Evolutionary conservation across 2,329 filamentous ascomycete species (phyloP).

Genomic region (Cladosporium cucumerinum): DNA sequence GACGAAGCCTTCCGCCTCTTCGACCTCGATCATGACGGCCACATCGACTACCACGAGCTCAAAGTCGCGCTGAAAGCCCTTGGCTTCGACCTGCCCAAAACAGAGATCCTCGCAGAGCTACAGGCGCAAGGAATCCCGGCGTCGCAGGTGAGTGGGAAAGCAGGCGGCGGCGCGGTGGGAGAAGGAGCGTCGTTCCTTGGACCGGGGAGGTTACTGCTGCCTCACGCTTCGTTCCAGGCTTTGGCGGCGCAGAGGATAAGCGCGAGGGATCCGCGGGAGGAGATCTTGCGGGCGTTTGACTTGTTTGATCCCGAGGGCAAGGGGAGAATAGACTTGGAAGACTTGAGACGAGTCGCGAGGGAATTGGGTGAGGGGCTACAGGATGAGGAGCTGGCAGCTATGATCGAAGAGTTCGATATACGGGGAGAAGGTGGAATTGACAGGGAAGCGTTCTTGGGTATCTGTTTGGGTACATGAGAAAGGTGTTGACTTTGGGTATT

Average conservation of each 20-base stretch:
- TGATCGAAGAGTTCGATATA: constrained; percentile 98
- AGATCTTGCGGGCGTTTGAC: constrained; percentile 85
- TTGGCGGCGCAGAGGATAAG: constrained; percentile 76
- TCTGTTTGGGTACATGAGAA: constrained; percentile 51
- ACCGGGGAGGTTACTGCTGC: constrained; percentile 65
- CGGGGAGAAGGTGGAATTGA: constrained; percentile 79
- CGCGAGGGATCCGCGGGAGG: constrained; percentile 80
- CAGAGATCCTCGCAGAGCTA: constrained; percentile 77
- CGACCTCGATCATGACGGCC: constrained; percentile 90
- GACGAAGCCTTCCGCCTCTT: constrained; percentile 94
- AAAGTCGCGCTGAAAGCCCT: constrained; percentile 94
- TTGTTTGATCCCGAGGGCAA: constrained; percentile 93
- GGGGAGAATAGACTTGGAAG: constrained; percentile 83
- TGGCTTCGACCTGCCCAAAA: constrained; percentile 85
- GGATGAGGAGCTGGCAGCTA: constrained; percentile 86
- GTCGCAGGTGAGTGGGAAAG: constrained; percentile 22
- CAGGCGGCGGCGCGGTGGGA: constrained; percentile 11
- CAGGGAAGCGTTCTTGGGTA: constrained; percentile 63
- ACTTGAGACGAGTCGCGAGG: constrained; percentile 79
- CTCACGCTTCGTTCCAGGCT: constrained; percentile 67
- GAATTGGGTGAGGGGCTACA: constrained; percentile 91
- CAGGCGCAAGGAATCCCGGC: constrained; percentile 71
- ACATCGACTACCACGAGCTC: constrained; percentile 97
- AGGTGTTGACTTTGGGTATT: neutral
- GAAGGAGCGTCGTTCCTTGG: constrained; percentile 34